Percentiles rank a stretch among this genome's conserved stretches.
phyloP scores from a whole-genome alignment of 1,139 yeast genomes.

The Scheffersomyces illinoinensis region DNA sequence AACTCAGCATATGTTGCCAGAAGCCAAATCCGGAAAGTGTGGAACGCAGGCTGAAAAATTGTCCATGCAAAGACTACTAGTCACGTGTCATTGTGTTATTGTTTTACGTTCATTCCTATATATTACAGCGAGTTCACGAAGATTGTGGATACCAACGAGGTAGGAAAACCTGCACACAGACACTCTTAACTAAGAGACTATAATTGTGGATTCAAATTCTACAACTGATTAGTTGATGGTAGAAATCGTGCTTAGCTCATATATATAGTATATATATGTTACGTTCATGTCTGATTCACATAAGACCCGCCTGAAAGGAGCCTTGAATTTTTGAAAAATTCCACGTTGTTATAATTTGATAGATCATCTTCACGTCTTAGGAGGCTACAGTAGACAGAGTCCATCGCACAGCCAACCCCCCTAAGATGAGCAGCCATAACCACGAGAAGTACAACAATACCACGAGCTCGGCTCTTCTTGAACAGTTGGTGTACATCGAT shows the following conservation, averaged over 20 bases:
- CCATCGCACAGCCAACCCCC: background rate
- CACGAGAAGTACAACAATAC: conserved; percentile 19
- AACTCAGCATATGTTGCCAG: background rate
- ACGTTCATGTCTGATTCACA: background rate
- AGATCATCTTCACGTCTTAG: background rate
- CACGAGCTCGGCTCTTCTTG: conserved; percentile 68
- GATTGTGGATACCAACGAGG: background rate
- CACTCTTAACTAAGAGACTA: background rate
- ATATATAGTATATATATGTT: background rate
- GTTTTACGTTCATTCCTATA: background rate
- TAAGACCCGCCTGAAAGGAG: background rate
- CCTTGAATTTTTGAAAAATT: background rate
- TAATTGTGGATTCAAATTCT: background rate
- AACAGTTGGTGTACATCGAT: conserved; percentile 76
- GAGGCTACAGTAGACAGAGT: background rate
- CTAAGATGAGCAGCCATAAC: conserved; percentile 9
- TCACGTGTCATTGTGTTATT: conserved; percentile 1
- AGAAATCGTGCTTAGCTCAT: background rate
- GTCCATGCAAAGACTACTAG: background rate
- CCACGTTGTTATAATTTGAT: background rate
- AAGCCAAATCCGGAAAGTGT: background rate
- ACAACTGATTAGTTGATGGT: background rate
- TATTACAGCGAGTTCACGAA: background rate
- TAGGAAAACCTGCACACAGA: background rate
- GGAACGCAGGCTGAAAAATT: background rate